Evolutionary conservation across 2,329 filamentous ascomycete species (phyloP).

Genomic region (Colletotrichum liaoningense): DNA sequence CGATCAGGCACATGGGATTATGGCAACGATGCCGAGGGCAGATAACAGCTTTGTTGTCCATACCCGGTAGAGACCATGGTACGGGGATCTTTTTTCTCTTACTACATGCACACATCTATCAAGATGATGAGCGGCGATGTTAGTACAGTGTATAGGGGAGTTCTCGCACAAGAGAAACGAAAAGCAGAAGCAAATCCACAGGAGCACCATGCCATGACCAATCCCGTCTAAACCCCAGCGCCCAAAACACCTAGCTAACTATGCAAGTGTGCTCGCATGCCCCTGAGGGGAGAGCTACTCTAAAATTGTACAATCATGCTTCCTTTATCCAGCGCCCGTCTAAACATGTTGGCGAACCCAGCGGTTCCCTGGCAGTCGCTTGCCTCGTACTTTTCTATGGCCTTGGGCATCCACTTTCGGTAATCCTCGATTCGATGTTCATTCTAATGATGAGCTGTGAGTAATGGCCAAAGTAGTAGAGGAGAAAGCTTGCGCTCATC

Average conservation of each 20-base stretch:
- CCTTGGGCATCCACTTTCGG: conserved; percentile 69
- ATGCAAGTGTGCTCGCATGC: neutral
- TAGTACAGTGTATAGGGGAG: neutral
- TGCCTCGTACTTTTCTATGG: conserved; percentile 62
- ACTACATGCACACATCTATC: neutral
- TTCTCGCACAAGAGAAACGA: neutral
- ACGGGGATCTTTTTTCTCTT: neutral
- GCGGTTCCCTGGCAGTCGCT: conserved; percentile 66
- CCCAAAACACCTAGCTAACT: conserved; percentile 11
- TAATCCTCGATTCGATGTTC: conserved; percentile 75
- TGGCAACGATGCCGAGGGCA: neutral
- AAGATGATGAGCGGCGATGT: neutral
- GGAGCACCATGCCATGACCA: neutral
- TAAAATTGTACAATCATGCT: conserved; percentile 41
- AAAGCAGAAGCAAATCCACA: neutral
- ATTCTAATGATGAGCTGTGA: conserved; percentile 54
- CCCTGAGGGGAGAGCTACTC: neutral
- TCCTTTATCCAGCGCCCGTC: conserved; percentile 56
- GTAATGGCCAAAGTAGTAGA: neutral
- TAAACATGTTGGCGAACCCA: conserved; percentile 65
- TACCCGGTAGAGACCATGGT: neutral
- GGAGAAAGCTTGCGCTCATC: too few relatives aligned
- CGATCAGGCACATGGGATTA: neutral
- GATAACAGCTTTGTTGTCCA: neutral
- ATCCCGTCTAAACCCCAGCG: neutral